These are phyloP conservation scores for Mycena vitilis DNA, from an alignment of 768 basidiomycete genomes.

Conservation along the genomic window DNA sequence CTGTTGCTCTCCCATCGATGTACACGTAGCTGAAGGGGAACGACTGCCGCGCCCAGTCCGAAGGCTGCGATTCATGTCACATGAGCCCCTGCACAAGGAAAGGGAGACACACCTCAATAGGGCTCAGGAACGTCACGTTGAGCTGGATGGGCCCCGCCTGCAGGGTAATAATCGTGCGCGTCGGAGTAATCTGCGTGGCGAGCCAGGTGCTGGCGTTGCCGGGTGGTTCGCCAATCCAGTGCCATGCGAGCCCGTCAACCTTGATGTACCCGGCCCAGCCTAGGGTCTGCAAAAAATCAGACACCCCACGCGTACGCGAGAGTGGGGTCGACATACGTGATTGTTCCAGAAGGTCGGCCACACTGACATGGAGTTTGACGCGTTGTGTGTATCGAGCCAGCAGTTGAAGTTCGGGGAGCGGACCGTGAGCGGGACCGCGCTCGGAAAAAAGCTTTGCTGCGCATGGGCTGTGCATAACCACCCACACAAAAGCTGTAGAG, in stretches of 20 bases:
- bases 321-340: slow-evolving; percentile 42
- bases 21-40: slow-evolving; percentile 63
- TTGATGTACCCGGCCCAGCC: slow-evolving; percentile 63
- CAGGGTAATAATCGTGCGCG: slow-evolving; percentile 62
- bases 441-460: slow-evolving; percentile 47
- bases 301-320: background rate
- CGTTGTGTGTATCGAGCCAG: slow-evolving; percentile 51
- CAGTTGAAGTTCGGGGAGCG: slow-evolving; percentile 63
- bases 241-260: slow-evolving; percentile 58
- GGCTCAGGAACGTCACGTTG: slow-evolving; percentile 64
- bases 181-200: slow-evolving; percentile 59
- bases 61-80: slow-evolving; percentile 46
- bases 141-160: slow-evolving; percentile 64
- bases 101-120: slow-evolving; percentile 58
- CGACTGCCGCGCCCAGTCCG: slow-evolving; percentile 61
- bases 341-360: slow-evolving; percentile 66
- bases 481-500: no score
- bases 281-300: slow-evolving; percentile 54
- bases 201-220: slow-evolving; percentile 32
- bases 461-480: background rate
- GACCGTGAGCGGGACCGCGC: slow-evolving; percentile 62
- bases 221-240: slow-evolving; percentile 56
- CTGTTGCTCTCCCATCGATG: slow-evolving; percentile 50
- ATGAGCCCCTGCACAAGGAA: background rate
- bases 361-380: slow-evolving; percentile 44